Evolutionary conservation across 306 rosid species (phyloP).

Genomic region (Cicer cuneatum): DNA sequence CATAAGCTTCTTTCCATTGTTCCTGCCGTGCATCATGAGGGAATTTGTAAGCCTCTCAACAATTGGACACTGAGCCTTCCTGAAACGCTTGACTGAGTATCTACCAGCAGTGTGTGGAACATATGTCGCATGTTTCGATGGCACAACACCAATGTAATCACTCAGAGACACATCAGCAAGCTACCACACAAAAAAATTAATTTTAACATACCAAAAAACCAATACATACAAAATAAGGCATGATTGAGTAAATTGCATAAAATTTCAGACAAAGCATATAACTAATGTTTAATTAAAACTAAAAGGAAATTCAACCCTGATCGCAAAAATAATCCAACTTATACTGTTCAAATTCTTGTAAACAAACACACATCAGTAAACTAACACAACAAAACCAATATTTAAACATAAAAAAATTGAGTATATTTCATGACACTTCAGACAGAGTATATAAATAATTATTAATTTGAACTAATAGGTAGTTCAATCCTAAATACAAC

Average conservation of each 20-base stretch:
- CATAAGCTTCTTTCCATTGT: constrained; percentile 69
- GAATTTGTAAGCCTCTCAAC: constrained; percentile 75
- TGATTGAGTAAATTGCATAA: too few species aligned
- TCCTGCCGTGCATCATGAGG: constrained; percentile 74
- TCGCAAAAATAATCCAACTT: too few species aligned
- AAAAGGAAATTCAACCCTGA: too few species aligned
- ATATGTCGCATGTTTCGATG: constrained; percentile 65
- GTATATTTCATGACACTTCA: not conserved
- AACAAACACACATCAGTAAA: constrained; percentile 53
- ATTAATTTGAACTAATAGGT: not conserved
- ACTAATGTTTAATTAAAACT: too few species aligned
- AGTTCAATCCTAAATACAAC: not conserved
- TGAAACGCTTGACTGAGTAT: constrained; percentile 61
- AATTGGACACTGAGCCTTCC: constrained; percentile 73
- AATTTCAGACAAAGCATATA: too few species aligned
- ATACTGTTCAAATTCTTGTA: too few species aligned
- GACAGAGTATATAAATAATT: not conserved
- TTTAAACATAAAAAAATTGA: not conserved
- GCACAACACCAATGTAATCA: constrained; percentile 61
- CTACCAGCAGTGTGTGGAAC: constrained; percentile 79
- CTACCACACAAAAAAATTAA: constrained; percentile 23
- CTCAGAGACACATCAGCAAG: constrained; percentile 55
- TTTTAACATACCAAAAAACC: too few species aligned
- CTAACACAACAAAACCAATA: not conserved
- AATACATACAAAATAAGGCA: not conserved